A percentile compares a stretch with the other conserved stretches of the same genome.
Evolutionary conservation across 257 asterid genomes (phyloP).

Genomic region (Capsicum chinense): DNA sequence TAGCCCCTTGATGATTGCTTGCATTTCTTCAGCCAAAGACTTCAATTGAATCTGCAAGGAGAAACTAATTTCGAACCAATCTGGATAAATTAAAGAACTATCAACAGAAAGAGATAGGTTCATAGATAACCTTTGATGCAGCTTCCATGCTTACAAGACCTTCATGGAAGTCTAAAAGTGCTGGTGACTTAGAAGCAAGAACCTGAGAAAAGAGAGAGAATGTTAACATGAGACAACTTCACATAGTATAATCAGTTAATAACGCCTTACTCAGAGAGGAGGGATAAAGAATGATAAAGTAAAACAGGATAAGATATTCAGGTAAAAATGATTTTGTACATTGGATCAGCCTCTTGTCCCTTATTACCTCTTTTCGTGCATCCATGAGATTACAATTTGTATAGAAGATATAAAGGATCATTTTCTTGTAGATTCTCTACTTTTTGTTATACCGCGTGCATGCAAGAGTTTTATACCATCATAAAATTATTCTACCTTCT

Average conservation of each 20-base stretch:
- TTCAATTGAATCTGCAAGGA: slow-evolving; percentile 85
- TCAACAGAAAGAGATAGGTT: not conserved
- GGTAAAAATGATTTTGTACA: not conserved
- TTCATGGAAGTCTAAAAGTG: slow-evolving; percentile 72
- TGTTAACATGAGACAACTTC: slow-evolving; percentile 20
- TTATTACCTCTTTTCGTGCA: not conserved
- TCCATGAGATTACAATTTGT: not conserved
- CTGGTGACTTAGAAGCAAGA: slow-evolving; percentile 78
- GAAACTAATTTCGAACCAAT: slow-evolving; percentile 15
- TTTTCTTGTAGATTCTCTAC: not conserved
- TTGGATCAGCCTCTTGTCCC: not conserved
- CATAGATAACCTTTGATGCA: slow-evolving; percentile 72
- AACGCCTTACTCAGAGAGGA: slow-evolving; percentile 19
- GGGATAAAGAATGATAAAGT: not conserved
- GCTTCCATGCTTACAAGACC: slow-evolving; percentile 85
- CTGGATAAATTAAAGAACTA: slow-evolving; percentile 5
- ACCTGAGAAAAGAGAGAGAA: slow-evolving; percentile 55
- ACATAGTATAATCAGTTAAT: not conserved
- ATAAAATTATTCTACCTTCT: not conserved
- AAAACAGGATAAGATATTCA: slow-evolving; percentile 9
- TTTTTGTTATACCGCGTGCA: not conserved
- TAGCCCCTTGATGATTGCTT: slow-evolving; percentile 90
- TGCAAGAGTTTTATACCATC: not conserved
- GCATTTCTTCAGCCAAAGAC: slow-evolving; percentile 99
- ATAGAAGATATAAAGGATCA: not conserved